phyloP scores from a whole-genome alignment of 2,329 filamentous ascomycete genomes.

The Colletotrichum aenigma region DNA sequence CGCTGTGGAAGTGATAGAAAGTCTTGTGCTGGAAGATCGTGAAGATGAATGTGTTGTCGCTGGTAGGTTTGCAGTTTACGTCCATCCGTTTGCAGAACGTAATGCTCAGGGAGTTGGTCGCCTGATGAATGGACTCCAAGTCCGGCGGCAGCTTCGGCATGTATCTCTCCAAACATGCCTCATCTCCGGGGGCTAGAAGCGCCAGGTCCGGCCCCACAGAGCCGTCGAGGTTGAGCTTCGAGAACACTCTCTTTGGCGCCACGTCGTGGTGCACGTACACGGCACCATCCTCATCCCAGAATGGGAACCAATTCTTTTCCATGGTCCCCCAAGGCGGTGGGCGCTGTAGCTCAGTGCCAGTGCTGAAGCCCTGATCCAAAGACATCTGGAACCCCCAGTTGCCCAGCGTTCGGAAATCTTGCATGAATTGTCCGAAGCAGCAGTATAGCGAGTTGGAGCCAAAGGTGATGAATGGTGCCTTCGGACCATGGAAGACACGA shows the following conservation, averaged over 20 bases:
- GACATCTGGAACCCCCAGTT: conserved; percentile 41
- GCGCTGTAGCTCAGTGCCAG: conserved; percentile 55
- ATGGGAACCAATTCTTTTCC: conserved; percentile 69
- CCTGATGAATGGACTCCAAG: conserved; percentile 59
- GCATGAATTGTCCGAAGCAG: conserved; percentile 62
- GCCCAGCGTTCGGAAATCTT: conserved; percentile 55
- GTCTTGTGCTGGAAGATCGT: conserved; percentile 61
- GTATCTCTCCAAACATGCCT: conserved; percentile 48
- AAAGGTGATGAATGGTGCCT: conserved; percentile 53
- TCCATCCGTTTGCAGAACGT: conserved; percentile 58
- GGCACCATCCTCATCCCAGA: conserved; percentile 55
- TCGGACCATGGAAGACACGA: conserved; percentile 59
- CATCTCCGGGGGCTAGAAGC: conserved; percentile 40
- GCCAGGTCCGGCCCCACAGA: conserved; percentile 52
- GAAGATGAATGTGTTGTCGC: conserved; percentile 58
- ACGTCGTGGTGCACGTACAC: conserved; percentile 60
- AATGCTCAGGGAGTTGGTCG: conserved; percentile 61
- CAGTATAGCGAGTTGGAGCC: conserved; percentile 59
- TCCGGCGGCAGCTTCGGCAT: conserved; percentile 41
- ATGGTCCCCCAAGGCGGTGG: conserved; percentile 46
- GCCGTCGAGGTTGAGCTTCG: conserved; percentile 48
- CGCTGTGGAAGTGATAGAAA: conserved; percentile 49
- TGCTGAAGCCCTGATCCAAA: conserved; percentile 38
- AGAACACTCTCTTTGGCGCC: conserved; percentile 52
- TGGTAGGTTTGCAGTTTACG: conserved; percentile 40